phyloP scores from a whole-genome alignment of 2,329 filamentous ascomycete genomes.

The Alternaria triticina region DNA sequence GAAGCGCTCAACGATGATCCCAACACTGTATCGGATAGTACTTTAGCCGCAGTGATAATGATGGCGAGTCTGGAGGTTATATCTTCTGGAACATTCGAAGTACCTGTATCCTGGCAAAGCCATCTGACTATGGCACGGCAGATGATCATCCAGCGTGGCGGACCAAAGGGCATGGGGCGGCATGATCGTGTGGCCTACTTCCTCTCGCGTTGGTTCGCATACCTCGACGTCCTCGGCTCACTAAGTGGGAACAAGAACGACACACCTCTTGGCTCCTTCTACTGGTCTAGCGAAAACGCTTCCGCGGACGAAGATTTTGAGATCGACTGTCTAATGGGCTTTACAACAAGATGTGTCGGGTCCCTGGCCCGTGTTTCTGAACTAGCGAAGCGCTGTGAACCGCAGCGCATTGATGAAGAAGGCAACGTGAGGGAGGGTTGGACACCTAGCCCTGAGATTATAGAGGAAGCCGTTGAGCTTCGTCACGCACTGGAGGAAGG shows the following conservation, averaged over 20 bases:
- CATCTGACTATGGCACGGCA: slow-evolving; percentile 78
- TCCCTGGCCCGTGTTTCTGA: slow-evolving; percentile 75
- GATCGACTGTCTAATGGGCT: slow-evolving; percentile 82
- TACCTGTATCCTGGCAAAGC: slow-evolving; percentile 80
- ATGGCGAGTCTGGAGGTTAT: slow-evolving; percentile 83
- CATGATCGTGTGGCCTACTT: slow-evolving; percentile 69
- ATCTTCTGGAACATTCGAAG: slow-evolving; percentile 79
- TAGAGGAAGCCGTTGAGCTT: slow-evolving; percentile 64
- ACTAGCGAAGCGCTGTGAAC: slow-evolving; percentile 72
- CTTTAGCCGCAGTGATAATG: slow-evolving; percentile 84
- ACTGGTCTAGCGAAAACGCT: slow-evolving; percentile 54
- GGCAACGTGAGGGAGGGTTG: slow-evolving; percentile 61
- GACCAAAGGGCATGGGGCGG: slow-evolving; percentile 61
- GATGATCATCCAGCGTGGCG: slow-evolving; percentile 72
- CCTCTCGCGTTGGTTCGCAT: slow-evolving; percentile 81
- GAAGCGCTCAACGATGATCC: slow-evolving; percentile 64
- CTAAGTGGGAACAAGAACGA: slow-evolving; percentile 64
- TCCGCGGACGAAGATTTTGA: slow-evolving; percentile 67
- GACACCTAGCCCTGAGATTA: slow-evolving; percentile 63
- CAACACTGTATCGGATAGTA: slow-evolving; percentile 68
- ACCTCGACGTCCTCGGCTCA: slow-evolving; percentile 79
- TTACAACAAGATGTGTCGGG: slow-evolving; percentile 73
- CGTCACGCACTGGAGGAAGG: slow-evolving; percentile 66
- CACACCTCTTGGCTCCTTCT: slow-evolving; percentile 50
- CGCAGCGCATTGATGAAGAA: slow-evolving; percentile 64